Base-by-base conservation (phyloP, 352 stramenopile species). In the Pythium inflatum region DNA sequence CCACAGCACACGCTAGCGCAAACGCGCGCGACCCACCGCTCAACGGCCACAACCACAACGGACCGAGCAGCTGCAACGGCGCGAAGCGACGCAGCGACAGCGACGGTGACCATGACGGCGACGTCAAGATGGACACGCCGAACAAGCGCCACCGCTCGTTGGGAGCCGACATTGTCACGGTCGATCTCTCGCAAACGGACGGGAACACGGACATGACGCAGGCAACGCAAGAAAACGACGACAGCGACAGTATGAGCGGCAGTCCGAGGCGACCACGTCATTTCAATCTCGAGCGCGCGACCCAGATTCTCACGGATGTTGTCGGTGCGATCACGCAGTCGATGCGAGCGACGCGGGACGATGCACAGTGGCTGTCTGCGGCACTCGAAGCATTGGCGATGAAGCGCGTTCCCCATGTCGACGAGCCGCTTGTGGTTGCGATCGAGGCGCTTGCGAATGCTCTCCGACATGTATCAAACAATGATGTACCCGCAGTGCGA, bases 131-230 rank as follows among this genome's bases (percentile, higher is more conserved):
- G 54, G 51, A 70, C 58, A 58, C 59, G 20, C 31, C 58, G 12
- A 73, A 63, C 24, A 67, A 70, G 43, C 64, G 59, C 36, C 62
- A 70, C 20, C 63, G 70, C 31, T 45, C 56, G 43, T 34, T 20
- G 38, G 22, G 4, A 20, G 31, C 36, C 11, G 53, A 62, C 16
- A 16, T 43, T 7, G 33, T 49, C 25, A 66, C 59, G 12, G 57
- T 74, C 8, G 68, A 74, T 31, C 33, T 74, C 16, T 74, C 68
- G 34, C 60, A 70, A 57, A 20, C 43, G 33, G 38, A 53, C 31
- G 67, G 69, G 20, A 60, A 69, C 14, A 43, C 38, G 14, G 46
- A 66, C n/a, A 55, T 74, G 60, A 74, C 61, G 11, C 60, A 74
- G 41, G 38, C 33, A 13, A 74, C 68, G 24, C 68, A 74, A 40